Evolutionary conservation across 805 yeast genomes (phyloP), one percentile per base, ranked within the genome.

Genomic region (Sporopachydermia lactativora): DNA sequence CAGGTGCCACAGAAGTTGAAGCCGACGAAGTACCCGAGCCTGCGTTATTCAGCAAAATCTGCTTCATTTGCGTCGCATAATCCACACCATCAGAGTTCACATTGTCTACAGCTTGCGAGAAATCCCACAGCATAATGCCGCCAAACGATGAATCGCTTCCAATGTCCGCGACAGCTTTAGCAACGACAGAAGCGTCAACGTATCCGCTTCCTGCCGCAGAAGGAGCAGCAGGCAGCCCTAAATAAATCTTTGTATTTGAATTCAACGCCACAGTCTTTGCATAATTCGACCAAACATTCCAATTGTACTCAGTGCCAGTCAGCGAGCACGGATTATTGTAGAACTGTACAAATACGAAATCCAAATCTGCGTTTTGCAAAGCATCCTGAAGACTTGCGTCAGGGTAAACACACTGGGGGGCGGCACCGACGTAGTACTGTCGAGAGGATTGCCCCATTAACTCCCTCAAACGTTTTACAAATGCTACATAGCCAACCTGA

Each of bases 401-500:
- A 15, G 95, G 95, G 57, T 77, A 81, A 17, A 75, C 79, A 64
- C 96, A 88, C 63, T 85, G 95, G 15, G 96, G 96, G 46, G 96
- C 89, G 48, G 95, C 95, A 41, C 94, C 75, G 37, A 85, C 62
- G 56, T 78, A 82, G 62, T 77, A 82, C 18, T 60, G 50, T 59
- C 77, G 81, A 37, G 80, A 65, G 24, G 76, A 62, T 8, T 48
- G 48, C 38, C 61, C 62, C 43, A 58, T 68, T 40, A 56, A 56
- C 3, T 44, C 42, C 48, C 73, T 63, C 45, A 77, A 51, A 49
- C 68, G 64, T 35, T 58, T 64, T 11, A 74, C 81, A 41, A 80
- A 57, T 13, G 78, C 71, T 31, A 74, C 71, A 52, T 78, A 81
- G n/a, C 95, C 95, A 1, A 65, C 62, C 39, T 69, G 66, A 43